These are phyloP conservation scores for Alternaria gansuensis DNA, from an alignment of 2,329 filamentous ascomycete species.

Conservation along the genomic window DNA sequence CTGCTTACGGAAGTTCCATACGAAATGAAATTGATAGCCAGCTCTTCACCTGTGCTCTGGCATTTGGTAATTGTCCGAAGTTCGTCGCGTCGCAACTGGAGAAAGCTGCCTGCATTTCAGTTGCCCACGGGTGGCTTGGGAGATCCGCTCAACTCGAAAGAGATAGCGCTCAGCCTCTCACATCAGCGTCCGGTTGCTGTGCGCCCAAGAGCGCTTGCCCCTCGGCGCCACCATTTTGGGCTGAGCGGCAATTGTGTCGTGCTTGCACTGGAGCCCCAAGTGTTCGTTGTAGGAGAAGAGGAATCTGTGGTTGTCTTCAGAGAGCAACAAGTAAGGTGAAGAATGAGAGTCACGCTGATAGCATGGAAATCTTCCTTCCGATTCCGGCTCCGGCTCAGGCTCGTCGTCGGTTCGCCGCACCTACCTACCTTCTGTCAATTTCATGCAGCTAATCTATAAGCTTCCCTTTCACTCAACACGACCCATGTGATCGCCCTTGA, in stretches of 20 bases:
- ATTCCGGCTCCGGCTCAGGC: constrained; percentile 6
- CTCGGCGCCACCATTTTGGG: not conserved
- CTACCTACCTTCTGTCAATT: not conserved
- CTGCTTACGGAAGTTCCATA: not conserved
- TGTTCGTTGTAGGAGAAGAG: not conserved
- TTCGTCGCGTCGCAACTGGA: not conserved
- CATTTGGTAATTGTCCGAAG: not conserved
- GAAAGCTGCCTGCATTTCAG: constrained; percentile 4
- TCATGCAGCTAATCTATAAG: not conserved
- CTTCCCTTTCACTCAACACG: not conserved
- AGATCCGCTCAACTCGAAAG: constrained; percentile 1
- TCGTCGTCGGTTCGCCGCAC: constrained; percentile 7
- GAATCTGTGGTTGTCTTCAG: not conserved
- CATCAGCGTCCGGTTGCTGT: constrained; percentile 7
- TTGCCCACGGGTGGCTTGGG: not conserved
- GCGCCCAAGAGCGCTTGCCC: constrained; percentile 3
- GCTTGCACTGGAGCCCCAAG: not conserved
- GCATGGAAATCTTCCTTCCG: not conserved
- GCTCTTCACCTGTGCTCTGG: not conserved
- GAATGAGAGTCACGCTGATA: constrained; percentile 4
- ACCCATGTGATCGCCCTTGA: not conserved
- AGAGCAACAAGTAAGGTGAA: not conserved
- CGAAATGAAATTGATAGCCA: not conserved
- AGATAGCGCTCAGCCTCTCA: constrained; percentile 11
- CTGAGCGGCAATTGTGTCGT: constrained; percentile 9